These are phyloP conservation scores for Clonostachys byssicola DNA, from an alignment of 2,329 filamentous ascomycete genomes.

Conservation along the genomic window DNA sequence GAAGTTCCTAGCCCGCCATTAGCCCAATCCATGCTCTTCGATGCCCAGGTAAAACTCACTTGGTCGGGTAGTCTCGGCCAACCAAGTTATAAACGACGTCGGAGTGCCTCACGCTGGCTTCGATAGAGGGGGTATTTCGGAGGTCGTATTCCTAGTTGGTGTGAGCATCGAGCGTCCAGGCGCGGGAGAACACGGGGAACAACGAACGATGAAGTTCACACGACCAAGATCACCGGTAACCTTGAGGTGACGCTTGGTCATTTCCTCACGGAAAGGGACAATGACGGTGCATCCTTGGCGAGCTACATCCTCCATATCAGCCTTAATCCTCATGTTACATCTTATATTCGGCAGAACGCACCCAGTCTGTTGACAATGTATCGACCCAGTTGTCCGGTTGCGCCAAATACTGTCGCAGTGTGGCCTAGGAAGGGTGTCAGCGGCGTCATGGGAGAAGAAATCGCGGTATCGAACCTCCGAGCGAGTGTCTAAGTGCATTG, in stretches of 20 bases:
- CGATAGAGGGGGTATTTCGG: slow-evolving; percentile 89
- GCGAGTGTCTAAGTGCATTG: slow-evolving; percentile 61
- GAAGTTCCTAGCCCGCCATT: slow-evolving; percentile 71
- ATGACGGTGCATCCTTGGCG: slow-evolving; percentile 92
- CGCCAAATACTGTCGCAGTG: slow-evolving; percentile 96
- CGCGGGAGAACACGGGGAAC: too few species aligned
- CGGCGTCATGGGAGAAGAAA: slow-evolving; percentile 7
- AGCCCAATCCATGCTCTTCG: slow-evolving; percentile 1
- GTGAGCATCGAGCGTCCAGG: slow-evolving; percentile 5
- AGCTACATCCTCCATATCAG: slow-evolving; percentile 46
- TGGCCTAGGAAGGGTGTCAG: slow-evolving; percentile 58
- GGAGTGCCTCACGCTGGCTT: slow-evolving; percentile 93
- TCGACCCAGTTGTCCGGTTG: slow-evolving; percentile 89
- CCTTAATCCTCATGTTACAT: background rate
- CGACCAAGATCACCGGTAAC: slow-evolving; percentile 91
- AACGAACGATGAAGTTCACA: slow-evolving; percentile 74
- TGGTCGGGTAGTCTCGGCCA: slow-evolving; percentile 92
- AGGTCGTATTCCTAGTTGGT: slow-evolving; percentile 79
- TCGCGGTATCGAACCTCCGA: slow-evolving; percentile 64
- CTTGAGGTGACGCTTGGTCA: slow-evolving; percentile 96
- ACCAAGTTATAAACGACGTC: slow-evolving; percentile 97
- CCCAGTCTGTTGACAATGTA: slow-evolving; percentile 97
- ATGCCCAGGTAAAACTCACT: slow-evolving; percentile 47
- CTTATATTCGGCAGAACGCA: slow-evolving; percentile 18
- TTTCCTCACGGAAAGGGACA: slow-evolving; percentile 92